Base-by-base conservation (phyloP, 805 yeast genomes). In the Kurtzmaniella cleridarum region DNA sequence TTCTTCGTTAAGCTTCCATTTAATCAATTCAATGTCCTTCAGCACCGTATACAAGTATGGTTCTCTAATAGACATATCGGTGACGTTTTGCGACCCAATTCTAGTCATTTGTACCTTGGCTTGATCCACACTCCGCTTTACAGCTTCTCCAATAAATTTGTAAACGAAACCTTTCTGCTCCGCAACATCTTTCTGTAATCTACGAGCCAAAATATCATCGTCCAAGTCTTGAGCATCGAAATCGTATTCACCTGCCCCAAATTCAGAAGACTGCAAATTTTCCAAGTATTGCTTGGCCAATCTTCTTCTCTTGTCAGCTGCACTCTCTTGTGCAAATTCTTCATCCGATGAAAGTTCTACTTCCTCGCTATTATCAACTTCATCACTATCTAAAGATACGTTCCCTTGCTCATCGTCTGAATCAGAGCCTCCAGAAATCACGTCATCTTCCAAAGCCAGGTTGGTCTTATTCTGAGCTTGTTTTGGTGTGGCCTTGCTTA, bases 171-270 rank as follows among this genome's bases (percentile, higher is more conserved):
- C 98, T 55, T 83, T 83, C 41, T 79, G 79, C 59, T 89, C 96
- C 1, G 95, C 95, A 33, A 87, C 95, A 56, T 93, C 98, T 48
- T 78, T 78, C 53, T 79, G 84, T 50, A 93, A 71, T 51, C 98
- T 74, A 27, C 84, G 72, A 3, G 89, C 77, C 36, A 93, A 73
- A 49, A 85, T 82, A 51, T 93, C 98, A 41, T 82, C 76, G 61
- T 91, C 98, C 49, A 91, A 62, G 50, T 93, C 97, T 48, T 80
- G 78, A 8, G 98, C 98, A 66, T 89, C 95, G 51, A 87, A 90
- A 8, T 15, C 36, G 18, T 51, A 54, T 9, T 48, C 46, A 36
- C 74, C 79, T 40, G 67, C 75, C 8, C 59, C 73, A 23, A 55
- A 29, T 41, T 62, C 66, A 44, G 83, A 87, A 3, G 68, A 63